These are phyloP conservation scores for Tylopilus subfusipes DNA, from an alignment of 768 basidiomycete genomes.

Conservation along the genomic window DNA sequence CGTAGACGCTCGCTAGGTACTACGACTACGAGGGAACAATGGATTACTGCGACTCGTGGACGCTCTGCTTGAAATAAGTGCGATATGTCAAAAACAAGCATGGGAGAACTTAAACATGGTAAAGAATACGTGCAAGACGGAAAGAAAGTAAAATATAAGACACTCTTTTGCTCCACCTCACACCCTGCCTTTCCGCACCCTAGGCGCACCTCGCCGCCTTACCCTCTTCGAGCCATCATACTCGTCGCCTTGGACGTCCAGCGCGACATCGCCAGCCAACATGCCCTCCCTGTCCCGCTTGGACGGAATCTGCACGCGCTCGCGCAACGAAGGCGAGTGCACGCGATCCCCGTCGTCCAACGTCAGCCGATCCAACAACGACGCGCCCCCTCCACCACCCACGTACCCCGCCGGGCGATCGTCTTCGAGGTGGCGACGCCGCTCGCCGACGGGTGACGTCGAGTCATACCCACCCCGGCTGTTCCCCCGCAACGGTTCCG, in stretches of 20 bases:
- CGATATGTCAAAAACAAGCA: slow-evolving; percentile 1
- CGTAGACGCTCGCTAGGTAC: not conserved
- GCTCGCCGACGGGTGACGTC: slow-evolving; percentile 14
- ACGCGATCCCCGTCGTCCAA: slow-evolving; percentile 17
- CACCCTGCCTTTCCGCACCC: slow-evolving; percentile 20
- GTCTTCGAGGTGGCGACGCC: slow-evolving; percentile 15
- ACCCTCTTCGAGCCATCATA: slow-evolving; percentile 22
- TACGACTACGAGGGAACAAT: slow-evolving; percentile 23
- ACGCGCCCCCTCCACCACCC: slow-evolving; percentile 25
- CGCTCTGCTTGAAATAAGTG: slow-evolving; percentile 1
- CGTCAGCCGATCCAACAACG: slow-evolving; percentile 38
- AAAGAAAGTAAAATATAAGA: not conserved
- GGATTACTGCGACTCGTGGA: slow-evolving; percentile 2
- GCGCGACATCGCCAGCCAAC: slow-evolving; percentile 9
- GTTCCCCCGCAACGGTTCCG: slow-evolving; percentile 19
- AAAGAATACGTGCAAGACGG: not conserved
- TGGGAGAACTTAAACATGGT: not conserved
- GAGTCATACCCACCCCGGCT: slow-evolving; percentile 1
- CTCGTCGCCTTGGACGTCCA: slow-evolving; percentile 21
- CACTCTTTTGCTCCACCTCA: slow-evolving; percentile 1
- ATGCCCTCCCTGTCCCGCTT: slow-evolving; percentile 34
- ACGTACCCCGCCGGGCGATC: not conserved
- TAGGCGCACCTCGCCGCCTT: slow-evolving; percentile 22
- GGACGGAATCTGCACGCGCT: slow-evolving; percentile 36
- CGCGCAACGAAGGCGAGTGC: slow-evolving; percentile 30